Evolutionary conservation across 2,329 filamentous ascomycete genomes (phyloP).

Genomic region (Colletotrichum lindemuthianum): DNA sequence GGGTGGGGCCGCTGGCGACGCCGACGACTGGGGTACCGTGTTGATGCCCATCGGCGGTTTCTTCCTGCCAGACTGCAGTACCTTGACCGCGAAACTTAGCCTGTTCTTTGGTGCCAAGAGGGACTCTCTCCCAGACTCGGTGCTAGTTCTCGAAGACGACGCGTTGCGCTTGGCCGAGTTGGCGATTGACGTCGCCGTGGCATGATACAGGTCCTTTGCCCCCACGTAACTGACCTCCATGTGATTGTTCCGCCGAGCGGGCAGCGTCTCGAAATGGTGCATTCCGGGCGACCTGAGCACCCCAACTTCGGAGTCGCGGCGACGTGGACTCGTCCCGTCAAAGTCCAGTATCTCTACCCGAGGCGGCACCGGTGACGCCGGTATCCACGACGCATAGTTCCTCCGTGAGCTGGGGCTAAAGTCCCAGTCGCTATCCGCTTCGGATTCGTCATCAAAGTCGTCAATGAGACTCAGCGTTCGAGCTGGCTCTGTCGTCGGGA

Average conservation of each 20-base stretch:
- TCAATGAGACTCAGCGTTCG: slow-evolving; percentile 31
- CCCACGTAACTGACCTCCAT: slow-evolving; percentile 35
- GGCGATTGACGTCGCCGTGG: slow-evolving; percentile 39
- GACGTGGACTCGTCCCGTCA: slow-evolving; percentile 28
- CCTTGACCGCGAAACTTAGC: slow-evolving; percentile 33
- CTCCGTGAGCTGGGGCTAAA: slow-evolving; percentile 25
- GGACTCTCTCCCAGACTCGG: slow-evolving; percentile 13
- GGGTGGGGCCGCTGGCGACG: background rate
- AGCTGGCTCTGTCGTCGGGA: slow-evolving; percentile 25
- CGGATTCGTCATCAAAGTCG: slow-evolving; percentile 28
- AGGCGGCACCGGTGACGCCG: slow-evolving; percentile 32
- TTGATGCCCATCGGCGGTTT: slow-evolving; percentile 30
- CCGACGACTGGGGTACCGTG: slow-evolving; percentile 3
- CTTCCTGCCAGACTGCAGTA: slow-evolving; percentile 32
- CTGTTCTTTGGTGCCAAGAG: slow-evolving; percentile 11
- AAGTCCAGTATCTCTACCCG: slow-evolving; percentile 24
- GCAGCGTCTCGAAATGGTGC: slow-evolving; percentile 37
- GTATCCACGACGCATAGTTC: slow-evolving; percentile 29
- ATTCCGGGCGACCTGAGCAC: slow-evolving; percentile 30
- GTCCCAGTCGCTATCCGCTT: slow-evolving; percentile 31
- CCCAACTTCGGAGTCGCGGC: slow-evolving; percentile 33
- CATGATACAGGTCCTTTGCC: slow-evolving; percentile 41
- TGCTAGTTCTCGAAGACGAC: slow-evolving; percentile 3
- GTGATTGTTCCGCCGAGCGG: slow-evolving; percentile 33
- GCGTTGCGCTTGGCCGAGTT: slow-evolving; percentile 17